phyloP scores from a whole-genome alignment of 352 stramenopile genomes.

The Globisporangium cylindrosporum region DNA sequence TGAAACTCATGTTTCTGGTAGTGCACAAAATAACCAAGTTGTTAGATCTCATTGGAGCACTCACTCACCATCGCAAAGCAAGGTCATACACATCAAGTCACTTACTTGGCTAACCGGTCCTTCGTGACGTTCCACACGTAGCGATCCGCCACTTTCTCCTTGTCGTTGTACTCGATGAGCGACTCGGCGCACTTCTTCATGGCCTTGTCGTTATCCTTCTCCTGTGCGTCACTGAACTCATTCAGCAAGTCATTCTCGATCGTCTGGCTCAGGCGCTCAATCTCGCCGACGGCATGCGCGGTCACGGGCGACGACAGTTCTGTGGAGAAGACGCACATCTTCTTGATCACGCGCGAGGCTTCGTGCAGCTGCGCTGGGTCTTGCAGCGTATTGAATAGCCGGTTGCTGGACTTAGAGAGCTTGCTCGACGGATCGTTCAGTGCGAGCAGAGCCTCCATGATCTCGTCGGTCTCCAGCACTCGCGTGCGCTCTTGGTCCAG shows the following conservation, averaged over 20 bases:
- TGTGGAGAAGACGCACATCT: conserved; percentile 65
- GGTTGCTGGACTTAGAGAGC: conserved; percentile 53
- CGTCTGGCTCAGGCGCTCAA: conserved; percentile 68
- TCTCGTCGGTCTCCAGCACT: conserved; percentile 72
- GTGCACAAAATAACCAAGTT: not conserved
- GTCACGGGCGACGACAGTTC: conserved; percentile 66
- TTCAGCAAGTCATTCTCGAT: conserved; percentile 74
- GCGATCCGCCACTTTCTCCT: conserved; percentile 77
- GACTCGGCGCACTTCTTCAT: conserved; percentile 69
- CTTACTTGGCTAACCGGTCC: conserved; percentile 51
- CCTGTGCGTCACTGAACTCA: conserved; percentile 73
- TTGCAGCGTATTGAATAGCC: conserved; percentile 59
- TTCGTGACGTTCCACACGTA: conserved; percentile 87
- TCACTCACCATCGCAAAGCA: not conserved
- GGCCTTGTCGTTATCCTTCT: conserved; percentile 36
- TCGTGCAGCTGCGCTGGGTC: conserved; percentile 74
- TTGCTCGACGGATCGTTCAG: conserved; percentile 66
- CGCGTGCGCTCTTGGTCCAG: conserved; percentile 64
- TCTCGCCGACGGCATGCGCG: conserved; percentile 54
- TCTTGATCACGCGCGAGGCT: conserved; percentile 65
- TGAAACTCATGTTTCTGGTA: conserved; percentile 21
- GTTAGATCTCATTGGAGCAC: not conserved
- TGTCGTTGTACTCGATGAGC: conserved; percentile 80
- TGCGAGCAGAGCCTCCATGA: conserved; percentile 71
- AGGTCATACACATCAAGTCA: conserved; percentile 2